These are phyloP conservation scores for Oxyria digyna DNA, from an alignment of 148 eudicot genomes.

Conservation along the genomic window DNA sequence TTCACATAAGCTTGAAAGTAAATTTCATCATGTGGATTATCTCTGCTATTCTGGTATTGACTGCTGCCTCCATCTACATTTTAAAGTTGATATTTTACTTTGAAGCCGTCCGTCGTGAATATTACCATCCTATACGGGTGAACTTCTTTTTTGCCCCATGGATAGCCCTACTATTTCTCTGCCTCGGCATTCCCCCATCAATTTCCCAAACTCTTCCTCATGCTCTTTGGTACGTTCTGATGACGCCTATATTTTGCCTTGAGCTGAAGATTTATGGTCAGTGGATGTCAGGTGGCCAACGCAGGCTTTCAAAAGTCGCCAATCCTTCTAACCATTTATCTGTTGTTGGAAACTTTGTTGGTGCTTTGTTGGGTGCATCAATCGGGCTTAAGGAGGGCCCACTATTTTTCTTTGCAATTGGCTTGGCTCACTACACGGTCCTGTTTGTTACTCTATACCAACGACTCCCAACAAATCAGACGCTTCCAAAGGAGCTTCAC, in stretches of 20 bases:
- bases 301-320: constrained; percentile 87
- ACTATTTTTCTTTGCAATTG: constrained; percentile 78
- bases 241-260: constrained; percentile 61
- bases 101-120: constrained; percentile 91
- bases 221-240: constrained; percentile 65
- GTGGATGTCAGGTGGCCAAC: constrained; percentile 96
- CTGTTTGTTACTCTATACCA: constrained; percentile 86
- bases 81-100: constrained; percentile 65
- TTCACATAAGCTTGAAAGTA: constrained; percentile 41
- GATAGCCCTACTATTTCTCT: constrained; percentile 53
- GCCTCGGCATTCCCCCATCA: constrained; percentile 56
- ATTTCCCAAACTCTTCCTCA: constrained; percentile 26
- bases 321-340: constrained; percentile 81
- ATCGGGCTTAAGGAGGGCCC: constrained; percentile 96
- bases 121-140: constrained; percentile 75
- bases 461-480: constrained; percentile 80
- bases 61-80: constrained; percentile 31
- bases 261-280: constrained; percentile 90
- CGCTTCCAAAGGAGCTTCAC: constrained; percentile 91
- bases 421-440: constrained; percentile 78
- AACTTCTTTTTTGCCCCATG: constrained; percentile 97
- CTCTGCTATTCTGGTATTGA: constrained; percentile 31
- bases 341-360: constrained; percentile 80
- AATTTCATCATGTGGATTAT: constrained; percentile 56
- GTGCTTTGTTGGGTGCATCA: constrained; percentile 71